Conservation (phyloP, 495 filamentous ascomycete genomes). For the Trichodelitschia bisporula region DNA sequence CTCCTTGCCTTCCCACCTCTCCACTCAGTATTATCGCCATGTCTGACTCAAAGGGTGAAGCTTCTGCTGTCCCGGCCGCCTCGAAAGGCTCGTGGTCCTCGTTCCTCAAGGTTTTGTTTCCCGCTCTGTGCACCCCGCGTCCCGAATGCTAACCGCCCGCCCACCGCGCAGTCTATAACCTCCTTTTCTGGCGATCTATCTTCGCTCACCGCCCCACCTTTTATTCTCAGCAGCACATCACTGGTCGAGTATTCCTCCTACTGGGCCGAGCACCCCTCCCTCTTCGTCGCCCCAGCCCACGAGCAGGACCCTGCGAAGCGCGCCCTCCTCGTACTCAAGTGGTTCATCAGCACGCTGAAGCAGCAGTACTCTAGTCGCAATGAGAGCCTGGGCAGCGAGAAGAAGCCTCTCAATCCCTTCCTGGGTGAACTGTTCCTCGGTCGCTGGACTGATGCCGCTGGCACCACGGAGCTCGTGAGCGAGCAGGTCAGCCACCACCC, state of each 20-base stretch:
- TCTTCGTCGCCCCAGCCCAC: slow-evolving; percentile 66
- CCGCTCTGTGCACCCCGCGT: too few relatives aligned
- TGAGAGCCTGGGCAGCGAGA: slow-evolving; percentile 61
- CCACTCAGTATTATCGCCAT: too few relatives aligned
- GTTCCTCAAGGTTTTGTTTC: background rate
- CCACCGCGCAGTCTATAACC: slow-evolving; percentile 47
- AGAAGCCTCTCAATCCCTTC: slow-evolving; percentile 70
- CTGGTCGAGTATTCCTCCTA: slow-evolving; percentile 89
- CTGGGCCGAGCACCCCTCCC: slow-evolving; percentile 79
- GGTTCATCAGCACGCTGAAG: slow-evolving; percentile 91
- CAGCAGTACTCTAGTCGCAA: slow-evolving; percentile 81
- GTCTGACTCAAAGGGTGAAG: too few relatives aligned
- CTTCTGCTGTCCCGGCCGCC: too few relatives aligned
- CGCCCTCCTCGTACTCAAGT: slow-evolving; percentile 71
- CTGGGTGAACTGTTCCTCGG: slow-evolving; percentile 74
- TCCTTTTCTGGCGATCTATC: slow-evolving; percentile 93
- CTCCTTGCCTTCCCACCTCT: too few relatives aligned
- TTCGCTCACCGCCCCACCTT: slow-evolving; percentile 80
- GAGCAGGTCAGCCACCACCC: slow-evolving; percentile 90
- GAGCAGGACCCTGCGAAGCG: slow-evolving; percentile 67
- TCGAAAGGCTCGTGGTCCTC: background rate
- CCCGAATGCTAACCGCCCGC: too few relatives aligned
- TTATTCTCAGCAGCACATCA: slow-evolving; percentile 80
- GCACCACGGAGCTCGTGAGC: slow-evolving; percentile 35
- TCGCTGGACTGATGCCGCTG: slow-evolving; percentile 53